A percentile compares a stretch with the other conserved stretches of the same genome.
phyloP scores from a whole-genome alignment of 129 eudicot genomes.

The Pulicaria dysenterica region DNA sequence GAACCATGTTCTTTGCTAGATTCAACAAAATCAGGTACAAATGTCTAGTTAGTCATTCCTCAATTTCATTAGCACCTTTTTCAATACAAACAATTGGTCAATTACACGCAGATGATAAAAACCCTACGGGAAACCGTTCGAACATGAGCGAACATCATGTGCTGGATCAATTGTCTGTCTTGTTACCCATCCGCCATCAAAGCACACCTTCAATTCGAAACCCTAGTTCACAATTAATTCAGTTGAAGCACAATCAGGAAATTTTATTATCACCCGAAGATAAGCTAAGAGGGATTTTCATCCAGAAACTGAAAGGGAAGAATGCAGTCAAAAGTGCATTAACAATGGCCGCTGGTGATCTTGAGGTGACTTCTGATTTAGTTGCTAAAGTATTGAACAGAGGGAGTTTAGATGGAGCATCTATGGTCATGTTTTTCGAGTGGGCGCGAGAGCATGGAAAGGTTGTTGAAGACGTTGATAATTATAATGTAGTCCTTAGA shows the following conservation, averaged over 20 bases:
- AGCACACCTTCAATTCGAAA: constrained; percentile 19
- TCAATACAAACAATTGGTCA: constrained; percentile 16
- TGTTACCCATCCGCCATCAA: constrained; percentile 57
- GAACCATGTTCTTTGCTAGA: constrained; percentile 19
- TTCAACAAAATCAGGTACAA: constrained; percentile 31
- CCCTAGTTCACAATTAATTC: constrained; percentile 10
- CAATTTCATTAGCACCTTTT: constrained; percentile 5
- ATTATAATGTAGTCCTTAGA: constrained; percentile 56
- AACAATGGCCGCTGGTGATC: constrained; percentile 46
- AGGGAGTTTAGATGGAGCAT: constrained; percentile 61
- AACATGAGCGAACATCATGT: constrained; percentile 43
- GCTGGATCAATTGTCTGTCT: constrained; percentile 50
- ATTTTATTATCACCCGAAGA: constrained; percentile 63
- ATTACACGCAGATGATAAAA: constrained; percentile 5
- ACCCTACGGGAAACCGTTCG: constrained; percentile 2
- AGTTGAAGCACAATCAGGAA: constrained; percentile 3
- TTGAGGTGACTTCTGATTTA: constrained; percentile 43
- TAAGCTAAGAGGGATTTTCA: constrained; percentile 67
- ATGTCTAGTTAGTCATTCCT: not conserved
- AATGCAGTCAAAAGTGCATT: constrained; percentile 50
- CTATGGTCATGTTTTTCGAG: constrained; percentile 69
- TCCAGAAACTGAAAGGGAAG: constrained; percentile 68
- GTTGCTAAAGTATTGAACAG: constrained; percentile 66
- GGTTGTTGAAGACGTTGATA: constrained; percentile 29
- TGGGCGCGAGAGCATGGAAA: constrained; percentile 62